Evolutionary conservation across 2,329 filamentous ascomycete species (phyloP).

Genomic region (Fusarium mexicanum): DNA sequence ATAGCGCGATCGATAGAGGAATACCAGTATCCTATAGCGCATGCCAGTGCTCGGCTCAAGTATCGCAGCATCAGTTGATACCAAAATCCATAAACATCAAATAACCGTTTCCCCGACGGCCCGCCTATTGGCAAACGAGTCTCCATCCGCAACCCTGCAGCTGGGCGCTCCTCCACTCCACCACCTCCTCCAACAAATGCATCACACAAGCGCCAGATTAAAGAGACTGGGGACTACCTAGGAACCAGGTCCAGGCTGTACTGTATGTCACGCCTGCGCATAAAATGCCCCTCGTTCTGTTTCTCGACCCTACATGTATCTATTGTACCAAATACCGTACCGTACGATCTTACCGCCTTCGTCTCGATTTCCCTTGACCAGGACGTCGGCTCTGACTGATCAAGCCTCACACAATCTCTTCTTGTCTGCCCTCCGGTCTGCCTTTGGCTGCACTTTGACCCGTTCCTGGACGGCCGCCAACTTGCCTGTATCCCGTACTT

Average conservation of each 20-base stretch:
- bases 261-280: slow-evolving; percentile 40
- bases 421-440: slow-evolving; percentile 32
- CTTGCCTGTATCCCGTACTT: not conserved
- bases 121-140: slow-evolving; percentile 1
- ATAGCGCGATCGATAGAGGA: slow-evolving; percentile 24
- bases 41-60: not conserved
- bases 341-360: slow-evolving; percentile 29
- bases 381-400: slow-evolving; percentile 22
- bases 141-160: slow-evolving; percentile 10
- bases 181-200: slow-evolving; percentile 7
- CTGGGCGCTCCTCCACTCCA: slow-evolving; percentile 9
- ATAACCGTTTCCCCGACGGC: slow-evolving; percentile 22
- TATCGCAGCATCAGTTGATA: slow-evolving; percentile 15
- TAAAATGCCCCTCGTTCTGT: slow-evolving; percentile 27
- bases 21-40: slow-evolving; percentile 7
- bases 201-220: slow-evolving; percentile 38
- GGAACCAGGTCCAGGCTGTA: slow-evolving; percentile 15
- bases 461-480: slow-evolving; percentile 25
- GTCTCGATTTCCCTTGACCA: slow-evolving; percentile 33
- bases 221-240: slow-evolving; percentile 10
- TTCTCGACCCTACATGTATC: slow-evolving; percentile 20
- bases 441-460: slow-evolving; percentile 19
- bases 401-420: slow-evolving; percentile 39
- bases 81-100: slow-evolving; percentile 15
- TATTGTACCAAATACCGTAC: slow-evolving; percentile 26